These are phyloP conservation scores for Suillus ampliporus DNA, from an alignment of 768 basidiomycete species.

Conservation along the genomic window DNA sequence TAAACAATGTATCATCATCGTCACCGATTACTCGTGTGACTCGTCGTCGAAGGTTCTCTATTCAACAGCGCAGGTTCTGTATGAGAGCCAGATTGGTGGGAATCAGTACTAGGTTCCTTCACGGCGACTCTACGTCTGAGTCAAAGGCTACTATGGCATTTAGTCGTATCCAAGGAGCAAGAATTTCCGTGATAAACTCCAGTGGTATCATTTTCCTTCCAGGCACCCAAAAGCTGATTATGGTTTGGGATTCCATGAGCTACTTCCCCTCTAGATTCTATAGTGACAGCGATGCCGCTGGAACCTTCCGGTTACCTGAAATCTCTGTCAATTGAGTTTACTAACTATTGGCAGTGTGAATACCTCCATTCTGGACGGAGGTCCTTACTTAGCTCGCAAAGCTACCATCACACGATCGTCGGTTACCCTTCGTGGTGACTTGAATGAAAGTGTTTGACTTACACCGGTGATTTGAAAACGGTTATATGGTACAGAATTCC, in stretches of 20 bases:
- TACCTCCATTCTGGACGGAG: constrained; percentile 64
- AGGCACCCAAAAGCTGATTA: too few relatives aligned
- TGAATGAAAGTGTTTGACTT: constrained; percentile 60
- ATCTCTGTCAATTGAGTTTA: constrained; percentile 54
- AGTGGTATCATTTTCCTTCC: too few relatives aligned
- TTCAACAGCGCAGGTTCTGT: too few relatives aligned
- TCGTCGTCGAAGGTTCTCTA: constrained; percentile 51
- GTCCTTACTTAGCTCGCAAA: constrained; percentile 66
- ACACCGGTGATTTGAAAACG: constrained; percentile 52
- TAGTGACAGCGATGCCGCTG: too few relatives aligned
- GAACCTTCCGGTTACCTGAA: too few relatives aligned
- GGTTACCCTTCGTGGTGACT: constrained; percentile 70
- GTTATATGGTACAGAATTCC: constrained; percentile 74
- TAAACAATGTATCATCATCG: constrained; percentile 74
- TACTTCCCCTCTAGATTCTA: too few relatives aligned
- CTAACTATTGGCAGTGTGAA: constrained; percentile 77
- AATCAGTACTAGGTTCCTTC: constrained; percentile 65
- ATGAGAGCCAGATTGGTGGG: constrained; percentile 61
- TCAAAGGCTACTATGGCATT: too few relatives aligned
- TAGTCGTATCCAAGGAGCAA: too few relatives aligned
- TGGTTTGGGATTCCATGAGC: too few relatives aligned
- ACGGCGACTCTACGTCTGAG: constrained; percentile 59
- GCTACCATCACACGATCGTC: constrained; percentile 52
- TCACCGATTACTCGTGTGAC: constrained; percentile 77
- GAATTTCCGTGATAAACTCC: too few relatives aligned